Evolutionary conservation across 1,139 yeast species (phyloP).

Genomic region (Lodderomyces metapsilosis): DNA sequence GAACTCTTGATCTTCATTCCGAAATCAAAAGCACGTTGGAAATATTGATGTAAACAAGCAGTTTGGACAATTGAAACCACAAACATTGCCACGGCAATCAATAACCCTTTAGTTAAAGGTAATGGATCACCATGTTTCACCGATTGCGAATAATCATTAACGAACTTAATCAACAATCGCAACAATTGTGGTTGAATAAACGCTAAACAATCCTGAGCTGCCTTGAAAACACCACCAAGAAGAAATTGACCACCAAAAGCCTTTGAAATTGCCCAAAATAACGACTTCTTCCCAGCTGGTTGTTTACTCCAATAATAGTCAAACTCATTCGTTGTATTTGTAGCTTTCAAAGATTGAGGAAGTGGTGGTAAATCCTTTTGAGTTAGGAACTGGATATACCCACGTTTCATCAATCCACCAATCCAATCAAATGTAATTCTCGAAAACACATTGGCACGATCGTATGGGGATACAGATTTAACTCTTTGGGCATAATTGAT

Average conservation of each 20-base stretch:
- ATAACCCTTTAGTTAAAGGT: conserved; percentile 77
- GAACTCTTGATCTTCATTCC: conserved; percentile 90
- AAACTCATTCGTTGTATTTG: conserved; percentile 49
- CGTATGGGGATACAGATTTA: conserved; percentile 55
- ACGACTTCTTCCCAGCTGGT: conserved; percentile 53
- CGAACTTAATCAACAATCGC: conserved; percentile 73
- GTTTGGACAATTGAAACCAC: conserved; percentile 81
- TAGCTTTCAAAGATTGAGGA: conserved; percentile 63
- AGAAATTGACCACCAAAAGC: conserved; percentile 73
- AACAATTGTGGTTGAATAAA: conserved; percentile 89
- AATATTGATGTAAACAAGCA: conserved; percentile 85
- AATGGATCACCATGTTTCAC: conserved; percentile 32
- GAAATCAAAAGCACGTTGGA: conserved; percentile 80
- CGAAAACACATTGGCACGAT: conserved; percentile 78
- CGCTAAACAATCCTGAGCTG: conserved; percentile 74
- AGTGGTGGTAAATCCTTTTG: conserved; percentile 80
- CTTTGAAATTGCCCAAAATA: conserved; percentile 57
- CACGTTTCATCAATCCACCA: conserved; percentile 85
- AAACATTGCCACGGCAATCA: conserved; percentile 85
- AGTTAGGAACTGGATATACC: conserved; percentile 69
- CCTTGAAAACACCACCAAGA: conserved; percentile 76
- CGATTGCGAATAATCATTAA: conserved; percentile 65
- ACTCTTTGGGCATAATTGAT: conserved; percentile 37
- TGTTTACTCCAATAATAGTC: conserved; percentile 60
- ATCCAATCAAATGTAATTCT: conserved; percentile 87